Conservation (phyloP, 2,329 filamentous ascomycete species). For the Elsinoe batatas region DNA sequence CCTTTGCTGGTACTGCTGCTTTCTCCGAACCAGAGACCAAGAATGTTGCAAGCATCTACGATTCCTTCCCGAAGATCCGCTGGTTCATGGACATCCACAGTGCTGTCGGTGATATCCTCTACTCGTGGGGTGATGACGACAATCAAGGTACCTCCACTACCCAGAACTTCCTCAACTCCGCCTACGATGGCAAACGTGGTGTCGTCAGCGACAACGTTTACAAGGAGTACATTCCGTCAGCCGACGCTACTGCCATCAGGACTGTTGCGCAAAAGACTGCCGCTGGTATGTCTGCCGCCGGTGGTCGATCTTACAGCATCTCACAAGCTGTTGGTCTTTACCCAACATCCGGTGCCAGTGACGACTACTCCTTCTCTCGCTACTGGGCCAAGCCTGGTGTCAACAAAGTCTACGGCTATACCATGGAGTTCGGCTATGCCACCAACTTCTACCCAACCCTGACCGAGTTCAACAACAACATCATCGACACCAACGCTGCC, state of each 20-base stretch:
- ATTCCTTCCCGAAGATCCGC: slow-evolving; percentile 40
- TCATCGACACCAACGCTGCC: slow-evolving; percentile 33
- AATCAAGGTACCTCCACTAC: slow-evolving; percentile 36
- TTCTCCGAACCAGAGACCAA: slow-evolving; percentile 49
- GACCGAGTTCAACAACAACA: slow-evolving; percentile 32
- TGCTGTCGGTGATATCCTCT: slow-evolving; percentile 43
- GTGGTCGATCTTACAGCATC: slow-evolving; percentile 27
- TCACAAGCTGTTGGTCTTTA: slow-evolving; percentile 30
- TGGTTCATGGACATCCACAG: slow-evolving; percentile 54
- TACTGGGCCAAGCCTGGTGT: slow-evolving; percentile 27
- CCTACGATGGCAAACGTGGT: slow-evolving; percentile 45
- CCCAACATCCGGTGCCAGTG: slow-evolving; percentile 29
- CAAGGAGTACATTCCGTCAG: slow-evolving; percentile 32
- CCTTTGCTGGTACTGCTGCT: slow-evolving; percentile 42
- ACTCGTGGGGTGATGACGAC: slow-evolving; percentile 49
- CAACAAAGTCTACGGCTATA: slow-evolving; percentile 34
- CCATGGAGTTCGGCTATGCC: slow-evolving; percentile 31
- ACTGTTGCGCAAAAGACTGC: slow-evolving; percentile 27
- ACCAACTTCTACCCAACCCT: slow-evolving; percentile 34
- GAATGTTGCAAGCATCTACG: slow-evolving; percentile 45
- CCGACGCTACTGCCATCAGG: slow-evolving; percentile 28
- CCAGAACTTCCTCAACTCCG: slow-evolving; percentile 45
- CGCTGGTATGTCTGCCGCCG: slow-evolving; percentile 30
- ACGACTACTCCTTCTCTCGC: slow-evolving; percentile 33
- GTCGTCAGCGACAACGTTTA: slow-evolving; percentile 44